Conservation (phyloP, 768 basidiomycete species). For the Psilocybe cubensis region DNA sequence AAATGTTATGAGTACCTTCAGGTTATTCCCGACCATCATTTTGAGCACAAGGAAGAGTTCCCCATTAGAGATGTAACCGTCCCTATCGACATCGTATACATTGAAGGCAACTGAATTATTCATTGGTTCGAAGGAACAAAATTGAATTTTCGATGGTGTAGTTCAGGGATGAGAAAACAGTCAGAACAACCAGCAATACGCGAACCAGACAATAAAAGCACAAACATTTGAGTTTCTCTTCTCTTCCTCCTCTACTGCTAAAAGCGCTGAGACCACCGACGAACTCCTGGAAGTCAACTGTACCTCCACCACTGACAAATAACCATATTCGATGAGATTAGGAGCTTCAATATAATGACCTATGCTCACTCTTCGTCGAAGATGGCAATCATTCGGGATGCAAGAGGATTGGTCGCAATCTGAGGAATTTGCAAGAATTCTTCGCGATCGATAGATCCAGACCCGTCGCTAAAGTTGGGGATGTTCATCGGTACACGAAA, state of each 20-base stretch:
- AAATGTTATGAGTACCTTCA: slow-evolving; percentile 68
- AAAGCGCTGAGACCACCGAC: slow-evolving; percentile 98
- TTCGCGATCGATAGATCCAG: slow-evolving; percentile 97
- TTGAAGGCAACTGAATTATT: slow-evolving; percentile 89
- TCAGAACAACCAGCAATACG: background rate
- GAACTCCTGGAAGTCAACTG: slow-evolving; percentile 99
- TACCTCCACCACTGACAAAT: slow-evolving; percentile 86
- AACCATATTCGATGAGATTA: background rate
- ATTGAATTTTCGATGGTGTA: background rate
- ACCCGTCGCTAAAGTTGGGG: slow-evolving; percentile 74
- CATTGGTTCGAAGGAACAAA: background rate
- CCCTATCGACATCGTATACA: slow-evolving; percentile 98
- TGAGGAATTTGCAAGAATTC: slow-evolving; percentile 99
- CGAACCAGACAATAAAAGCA: slow-evolving; percentile 18
- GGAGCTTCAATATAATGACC: background rate
- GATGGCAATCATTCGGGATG: slow-evolving; percentile 98
- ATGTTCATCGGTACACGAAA: background rate
- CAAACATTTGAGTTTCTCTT: slow-evolving; percentile 95
- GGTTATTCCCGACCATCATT: slow-evolving; percentile 99
- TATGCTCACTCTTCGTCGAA: slow-evolving; percentile 95
- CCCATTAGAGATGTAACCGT: slow-evolving; percentile 97
- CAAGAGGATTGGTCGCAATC: slow-evolving; percentile 96
- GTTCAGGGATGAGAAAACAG: background rate
- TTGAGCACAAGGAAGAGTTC: slow-evolving; percentile 98
- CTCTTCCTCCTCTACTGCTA: slow-evolving; percentile 93